phyloP scores from a whole-genome alignment of 2,329 filamentous ascomycete species.

The Stagonosporopsis cucurbitacearum region DNA sequence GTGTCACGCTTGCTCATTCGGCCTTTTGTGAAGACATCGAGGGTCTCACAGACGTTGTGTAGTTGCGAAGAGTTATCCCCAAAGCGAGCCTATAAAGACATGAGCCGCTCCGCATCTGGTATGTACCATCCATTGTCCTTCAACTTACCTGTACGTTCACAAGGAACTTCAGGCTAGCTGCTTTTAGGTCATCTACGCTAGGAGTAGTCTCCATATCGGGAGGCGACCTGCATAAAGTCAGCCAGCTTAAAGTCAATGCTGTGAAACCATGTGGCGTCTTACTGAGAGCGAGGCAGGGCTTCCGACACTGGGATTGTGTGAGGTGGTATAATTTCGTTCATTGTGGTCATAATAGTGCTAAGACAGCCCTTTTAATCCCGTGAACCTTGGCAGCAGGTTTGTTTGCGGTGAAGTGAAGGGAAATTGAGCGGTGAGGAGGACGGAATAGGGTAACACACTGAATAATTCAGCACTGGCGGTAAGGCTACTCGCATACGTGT shows the following conservation, averaged over 20 bases:
- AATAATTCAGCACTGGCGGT: neutral
- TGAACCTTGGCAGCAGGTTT: constrained; percentile 4
- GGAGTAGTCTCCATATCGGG: constrained; percentile 5
- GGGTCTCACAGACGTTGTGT: constrained; percentile 21
- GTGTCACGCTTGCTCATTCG: constrained; percentile 32
- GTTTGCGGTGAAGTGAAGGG: constrained; percentile 13
- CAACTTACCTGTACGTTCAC: constrained; percentile 26
- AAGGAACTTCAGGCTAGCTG: constrained; percentile 26
- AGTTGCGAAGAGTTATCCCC: constrained; percentile 31
- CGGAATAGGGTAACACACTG: neutral
- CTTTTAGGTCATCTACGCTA: neutral
- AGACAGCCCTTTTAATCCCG: neutral
- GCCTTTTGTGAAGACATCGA: constrained; percentile 26
- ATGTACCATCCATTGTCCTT: neutral
- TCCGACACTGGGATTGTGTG: neutral
- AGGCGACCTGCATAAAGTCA: constrained; percentile 8
- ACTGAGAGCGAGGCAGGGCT: neutral
- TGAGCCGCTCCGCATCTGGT: neutral
- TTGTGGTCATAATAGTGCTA: neutral
- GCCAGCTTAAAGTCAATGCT: neutral
- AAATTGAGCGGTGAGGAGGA: neutral
- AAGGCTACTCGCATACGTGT: constrained; percentile 4
- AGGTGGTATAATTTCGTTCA: neutral
- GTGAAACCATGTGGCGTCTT: neutral
- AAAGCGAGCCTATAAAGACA: constrained; percentile 28